Base-by-base conservation (phyloP, 2,329 filamentous ascomycete genomes). In the Akanthomyces muscarius region DNA sequence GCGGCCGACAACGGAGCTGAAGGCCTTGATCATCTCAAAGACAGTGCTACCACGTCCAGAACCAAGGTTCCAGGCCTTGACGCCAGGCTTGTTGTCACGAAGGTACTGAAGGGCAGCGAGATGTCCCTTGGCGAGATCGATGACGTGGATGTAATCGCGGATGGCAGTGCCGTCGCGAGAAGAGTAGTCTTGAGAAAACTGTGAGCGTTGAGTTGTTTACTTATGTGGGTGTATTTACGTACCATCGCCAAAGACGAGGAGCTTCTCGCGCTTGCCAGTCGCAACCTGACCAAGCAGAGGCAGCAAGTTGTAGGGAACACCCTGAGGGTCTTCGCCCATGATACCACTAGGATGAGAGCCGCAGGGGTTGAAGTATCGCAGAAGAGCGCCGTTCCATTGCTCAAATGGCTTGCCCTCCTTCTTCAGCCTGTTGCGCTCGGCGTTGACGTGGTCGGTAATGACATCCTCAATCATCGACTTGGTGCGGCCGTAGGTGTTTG, bases 281-380 rank as follows among this genome's bases (percentile, higher is more conserved):
- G 95, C 95, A 51, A 99, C 95, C 81, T 98, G 93, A 62, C 94
- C 95, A 28, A 99, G 86, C 65, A 99, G 83, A 21, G 95, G 95
- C 50, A 99, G 86, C 66, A 99, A 83, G 81, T 99, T 99, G 84
- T 92, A 98, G 1, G 95, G 95, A 25, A 97, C 86, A 64, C 95
- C 95, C 75, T 96, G 89, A 52, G 95, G 95, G 77, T 99, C 95
- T 81, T 99, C 95, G 69, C 95, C 95, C 92, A 99, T 97, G 76
- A 99, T 87, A 63, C 95, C 96, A 71, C 87, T 94, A 54, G 96
- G 95, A 78, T 99, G 95, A 63, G 92, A 89, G 71, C 95, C 95
- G 63, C 90, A 92, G 36, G 95, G 95, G 84, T 99, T 99, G 83
- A 99, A 99, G 82, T 99, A 99, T 71, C 95, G 87, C 71, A 99